Evolutionary conservation across 78 protist genomes (phyloP).

Genomic region (Reticulomyxa filosa): DNA sequence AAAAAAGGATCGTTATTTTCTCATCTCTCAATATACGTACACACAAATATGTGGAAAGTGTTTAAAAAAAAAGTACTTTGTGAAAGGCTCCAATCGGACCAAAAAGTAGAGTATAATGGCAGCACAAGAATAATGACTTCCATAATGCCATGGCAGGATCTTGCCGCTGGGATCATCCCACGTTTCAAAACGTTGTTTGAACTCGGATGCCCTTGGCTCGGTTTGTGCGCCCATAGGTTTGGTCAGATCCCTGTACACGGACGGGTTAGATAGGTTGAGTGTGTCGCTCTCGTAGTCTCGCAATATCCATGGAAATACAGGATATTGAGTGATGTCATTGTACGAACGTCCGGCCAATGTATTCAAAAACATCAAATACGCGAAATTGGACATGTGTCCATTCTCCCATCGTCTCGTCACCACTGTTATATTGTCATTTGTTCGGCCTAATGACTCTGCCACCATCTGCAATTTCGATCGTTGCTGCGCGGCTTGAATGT

Average conservation of each 20-base stretch:
- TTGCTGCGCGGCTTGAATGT: no score
- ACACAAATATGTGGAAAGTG: no score
- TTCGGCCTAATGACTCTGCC: no score
- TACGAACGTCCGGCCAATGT: neutral
- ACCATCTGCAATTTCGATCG: no score
- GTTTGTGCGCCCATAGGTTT: conserved; percentile 81
- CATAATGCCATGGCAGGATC: conserved; percentile 73
- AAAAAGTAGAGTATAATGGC: conserved; percentile 45
- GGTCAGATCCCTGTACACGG: conserved; percentile 60
- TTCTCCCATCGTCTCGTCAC: neutral
- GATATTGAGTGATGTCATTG: conserved; percentile 8
- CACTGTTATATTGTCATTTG: no score
- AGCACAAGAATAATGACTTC: conserved; percentile 64
- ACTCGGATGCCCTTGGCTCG: no score
- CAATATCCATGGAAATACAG: conserved; percentile 31
- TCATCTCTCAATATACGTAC: no score
- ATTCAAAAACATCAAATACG: neutral
- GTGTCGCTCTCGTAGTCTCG: conserved; percentile 37
- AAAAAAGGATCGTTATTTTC: no score
- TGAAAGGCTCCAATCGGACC: conserved; percentile 77
- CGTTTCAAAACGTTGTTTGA: no score
- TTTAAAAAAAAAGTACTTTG: no score
- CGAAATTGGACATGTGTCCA: conserved; percentile 6
- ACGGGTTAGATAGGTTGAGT: conserved; percentile 46
- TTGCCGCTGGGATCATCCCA: no score